phyloP scores from a whole-genome alignment of 2,329 filamentous ascomycete genomes.

The Alternaria sp. region DNA sequence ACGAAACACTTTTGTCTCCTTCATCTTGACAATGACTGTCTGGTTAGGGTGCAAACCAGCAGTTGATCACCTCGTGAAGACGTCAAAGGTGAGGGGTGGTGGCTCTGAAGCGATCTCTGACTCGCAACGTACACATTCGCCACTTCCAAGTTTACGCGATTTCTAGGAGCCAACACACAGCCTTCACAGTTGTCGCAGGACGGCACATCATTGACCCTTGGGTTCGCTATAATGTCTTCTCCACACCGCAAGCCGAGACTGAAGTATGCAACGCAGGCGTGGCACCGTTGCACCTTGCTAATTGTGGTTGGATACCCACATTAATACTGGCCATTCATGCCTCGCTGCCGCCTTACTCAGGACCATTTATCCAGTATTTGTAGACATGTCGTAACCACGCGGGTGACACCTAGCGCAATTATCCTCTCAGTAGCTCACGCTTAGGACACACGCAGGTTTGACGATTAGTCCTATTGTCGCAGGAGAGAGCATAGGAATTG shows the following conservation, averaged over 20 bases:
- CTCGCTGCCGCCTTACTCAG: background rate
- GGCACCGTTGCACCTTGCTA: slow-evolving; percentile 8
- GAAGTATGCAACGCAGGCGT: background rate
- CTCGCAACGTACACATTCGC: slow-evolving; percentile 1
- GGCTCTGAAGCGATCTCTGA: background rate
- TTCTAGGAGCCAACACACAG: background rate
- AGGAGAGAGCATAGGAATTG: too few relatives aligned
- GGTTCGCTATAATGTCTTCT: slow-evolving; percentile 6
- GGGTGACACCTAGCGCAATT: slow-evolving; percentile 3
- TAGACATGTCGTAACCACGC: slow-evolving; percentile 11
- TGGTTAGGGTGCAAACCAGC: background rate
- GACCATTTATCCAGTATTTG: slow-evolving; percentile 7
- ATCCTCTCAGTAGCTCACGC: background rate
- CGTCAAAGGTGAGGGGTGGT: background rate
- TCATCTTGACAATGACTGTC: background rate
- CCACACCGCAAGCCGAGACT: background rate
- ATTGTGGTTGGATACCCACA: slow-evolving; percentile 6
- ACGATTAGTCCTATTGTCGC: background rate
- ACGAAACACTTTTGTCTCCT: background rate
- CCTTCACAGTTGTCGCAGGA: slow-evolving; percentile 4
- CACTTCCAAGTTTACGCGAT: slow-evolving; percentile 10
- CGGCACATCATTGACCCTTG: background rate
- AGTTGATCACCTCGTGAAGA: background rate
- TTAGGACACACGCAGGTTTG: slow-evolving; percentile 4
- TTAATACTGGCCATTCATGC: slow-evolving; percentile 16